A percentile compares a stretch with the other conserved stretches of the same genome.
Evolutionary conservation across 805 yeast genomes (phyloP).

Genomic region (Ogataea siamensis): DNA sequence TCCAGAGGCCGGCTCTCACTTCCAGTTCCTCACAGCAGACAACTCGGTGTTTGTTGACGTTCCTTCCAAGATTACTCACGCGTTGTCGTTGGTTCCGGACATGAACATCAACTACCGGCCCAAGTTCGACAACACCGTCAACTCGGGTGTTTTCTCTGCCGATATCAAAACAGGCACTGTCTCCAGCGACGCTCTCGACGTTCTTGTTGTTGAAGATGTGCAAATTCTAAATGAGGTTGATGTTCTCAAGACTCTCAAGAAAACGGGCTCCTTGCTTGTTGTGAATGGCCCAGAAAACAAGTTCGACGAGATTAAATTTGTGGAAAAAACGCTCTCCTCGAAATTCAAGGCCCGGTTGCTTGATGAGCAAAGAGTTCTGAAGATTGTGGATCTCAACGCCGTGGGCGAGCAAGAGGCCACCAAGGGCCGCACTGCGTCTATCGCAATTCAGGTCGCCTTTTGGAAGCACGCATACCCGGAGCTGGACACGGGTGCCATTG

Average conservation of each 20-base stretch:
- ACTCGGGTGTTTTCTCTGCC: constrained; percentile 75
- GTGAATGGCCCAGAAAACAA: constrained; percentile 35
- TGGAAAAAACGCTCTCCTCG: constrained; percentile 52
- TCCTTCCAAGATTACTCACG: constrained; percentile 64
- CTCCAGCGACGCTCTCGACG: constrained; percentile 56
- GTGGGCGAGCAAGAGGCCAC: constrained; percentile 70
- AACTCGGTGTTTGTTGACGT: constrained; percentile 52
- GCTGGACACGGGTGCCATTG: constrained; percentile 57
- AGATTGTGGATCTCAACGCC: constrained; percentile 58
- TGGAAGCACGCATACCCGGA: constrained; percentile 71
- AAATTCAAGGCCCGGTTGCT: constrained; percentile 52
- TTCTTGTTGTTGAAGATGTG: constrained; percentile 62
- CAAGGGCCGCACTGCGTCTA: constrained; percentile 68
- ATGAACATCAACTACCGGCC: constrained; percentile 55
- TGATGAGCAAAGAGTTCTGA: constrained; percentile 50
- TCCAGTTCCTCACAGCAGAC: constrained; percentile 68
- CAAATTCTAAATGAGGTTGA: constrained; percentile 56
- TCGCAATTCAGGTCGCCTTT: constrained; percentile 77
- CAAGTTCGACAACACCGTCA: constrained; percentile 66
- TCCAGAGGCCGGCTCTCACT: constrained; percentile 40
- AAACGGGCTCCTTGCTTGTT: constrained; percentile 55
- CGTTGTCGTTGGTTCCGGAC: constrained; percentile 61
- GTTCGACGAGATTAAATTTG: constrained; percentile 43
- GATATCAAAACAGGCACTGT: constrained; percentile 42
- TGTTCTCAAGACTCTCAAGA: constrained; percentile 56